Base-by-base conservation (phyloP, 2,329 filamentous ascomycete species). In the Penicillium sp. region DNA sequence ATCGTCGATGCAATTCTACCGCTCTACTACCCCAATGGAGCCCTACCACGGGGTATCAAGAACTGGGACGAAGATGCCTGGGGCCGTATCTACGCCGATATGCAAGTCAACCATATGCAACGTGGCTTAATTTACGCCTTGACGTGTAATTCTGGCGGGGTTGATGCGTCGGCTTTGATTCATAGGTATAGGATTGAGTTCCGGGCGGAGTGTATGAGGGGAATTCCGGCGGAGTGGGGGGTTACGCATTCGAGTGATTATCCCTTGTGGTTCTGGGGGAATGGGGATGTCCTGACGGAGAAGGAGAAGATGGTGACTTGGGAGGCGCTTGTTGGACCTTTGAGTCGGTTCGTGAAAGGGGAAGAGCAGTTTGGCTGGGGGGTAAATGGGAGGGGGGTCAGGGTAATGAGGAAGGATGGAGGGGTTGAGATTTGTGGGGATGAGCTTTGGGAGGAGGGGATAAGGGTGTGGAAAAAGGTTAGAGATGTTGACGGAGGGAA, bases 181-280 rank as follows among this genome's bases (percentile, higher is more conserved):
- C 70, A 78, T 41, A 69, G 81, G 2, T 84, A 84, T 57, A 73
- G 81, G 1, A 76, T 84, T 52, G 78, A 84, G 45, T 82, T 76
- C 73, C 74, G 80, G 4, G 74, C 78, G 6, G 65, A 73, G 42
- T 80, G 77, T 3, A 76, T 79, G 42, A 56, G 60, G 6, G 57
- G 59, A 3, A 60, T 76, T 9, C 79, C 80, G 1, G 65, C 64
- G 1, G 69, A 74, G 38, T 83, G 78, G 75, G 79, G 78, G 2
- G 80, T 80, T 2, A 83, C 80, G 15, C 81, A 84, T 61, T 73
- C 74, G 0, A 42, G 41, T n/a, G 81, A 84, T 55, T 72, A 78
- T 61, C 67, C 73, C 6, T 75, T 83, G 28, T 84, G 81, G 81
- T 80, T 82, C 51, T 83, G 76, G 75, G 81, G 81, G 0, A 74